phyloP scores from a whole-genome alignment of 2,329 filamentous ascomycete species.

The Arthrobotrys conoides region DNA sequence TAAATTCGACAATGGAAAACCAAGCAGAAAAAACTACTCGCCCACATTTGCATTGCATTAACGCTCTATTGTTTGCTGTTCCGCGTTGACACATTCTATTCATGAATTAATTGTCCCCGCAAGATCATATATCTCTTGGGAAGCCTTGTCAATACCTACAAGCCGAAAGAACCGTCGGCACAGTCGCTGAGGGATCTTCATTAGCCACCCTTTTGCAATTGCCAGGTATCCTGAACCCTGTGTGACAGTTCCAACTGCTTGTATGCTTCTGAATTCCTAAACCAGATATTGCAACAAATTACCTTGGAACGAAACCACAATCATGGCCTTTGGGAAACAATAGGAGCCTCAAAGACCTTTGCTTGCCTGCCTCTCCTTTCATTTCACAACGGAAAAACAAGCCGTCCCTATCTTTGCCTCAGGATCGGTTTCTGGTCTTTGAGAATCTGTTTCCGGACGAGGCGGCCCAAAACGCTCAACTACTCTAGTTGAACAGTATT shows the following conservation, averaged over 20 bases:
- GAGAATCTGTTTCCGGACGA: conserved; percentile 4
- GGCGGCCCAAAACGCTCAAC: not conserved
- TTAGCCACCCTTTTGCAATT: conserved; percentile 5
- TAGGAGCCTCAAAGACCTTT: conserved; percentile 1
- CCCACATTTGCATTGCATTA: conserved; percentile 7
- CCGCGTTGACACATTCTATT: conserved; percentile 6
- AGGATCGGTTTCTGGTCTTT: not conserved
- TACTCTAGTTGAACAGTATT: conserved; percentile 11
- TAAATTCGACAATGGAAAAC: conserved; percentile 35
- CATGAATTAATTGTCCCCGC: not conserved
- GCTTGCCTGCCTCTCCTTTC: not conserved
- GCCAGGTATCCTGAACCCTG: conserved; percentile 13
- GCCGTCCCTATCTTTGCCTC: not conserved
- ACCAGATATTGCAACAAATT: conserved; percentile 8
- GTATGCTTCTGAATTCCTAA: conserved; percentile 25
- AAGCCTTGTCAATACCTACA: not conserved
- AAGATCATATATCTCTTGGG: not conserved
- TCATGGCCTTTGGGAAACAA: conserved; percentile 14
- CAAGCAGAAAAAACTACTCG: not conserved
- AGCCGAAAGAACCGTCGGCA: not conserved
- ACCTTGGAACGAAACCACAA: conserved; percentile 10
- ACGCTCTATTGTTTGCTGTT: conserved; percentile 24
- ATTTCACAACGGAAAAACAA: not conserved
- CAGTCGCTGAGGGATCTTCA: conserved; percentile 20
- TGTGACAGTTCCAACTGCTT: conserved; percentile 24